A percentile compares a stretch with the other conserved stretches of the same genome.
Evolutionary conservation across 208 protist genomes (phyloP).

Genomic region (Leishmania tropica): DNA sequence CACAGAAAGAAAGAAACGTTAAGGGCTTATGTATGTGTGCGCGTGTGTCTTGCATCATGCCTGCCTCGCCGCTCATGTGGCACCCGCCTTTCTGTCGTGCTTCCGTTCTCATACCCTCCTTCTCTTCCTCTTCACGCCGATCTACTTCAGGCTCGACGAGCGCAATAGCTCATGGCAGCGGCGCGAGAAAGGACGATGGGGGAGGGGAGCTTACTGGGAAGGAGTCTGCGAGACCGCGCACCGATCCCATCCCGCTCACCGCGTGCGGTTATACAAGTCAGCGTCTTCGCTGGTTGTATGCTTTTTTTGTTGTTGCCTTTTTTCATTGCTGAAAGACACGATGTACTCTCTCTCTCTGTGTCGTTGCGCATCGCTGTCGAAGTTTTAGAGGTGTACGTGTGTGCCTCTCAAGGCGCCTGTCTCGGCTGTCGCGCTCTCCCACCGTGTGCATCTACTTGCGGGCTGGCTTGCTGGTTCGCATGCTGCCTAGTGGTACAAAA

Average conservation of each 20-base stretch:
- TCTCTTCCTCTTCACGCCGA: neutral
- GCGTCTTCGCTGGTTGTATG: neutral
- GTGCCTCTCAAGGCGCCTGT: neutral
- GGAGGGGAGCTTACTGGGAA: neutral
- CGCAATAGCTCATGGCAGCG: neutral
- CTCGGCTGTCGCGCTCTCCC: too few relatives aligned
- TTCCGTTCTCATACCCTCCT: neutral
- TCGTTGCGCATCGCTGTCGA: neutral
- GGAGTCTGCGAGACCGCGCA: neutral
- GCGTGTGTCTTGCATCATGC: neutral
- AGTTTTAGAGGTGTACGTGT: neutral
- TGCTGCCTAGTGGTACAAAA: neutral
- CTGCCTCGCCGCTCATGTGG: too few relatives aligned
- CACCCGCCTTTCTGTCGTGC: neutral
- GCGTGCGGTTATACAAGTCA: neutral
- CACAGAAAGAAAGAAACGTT: neutral
- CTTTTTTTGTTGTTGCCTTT: neutral
- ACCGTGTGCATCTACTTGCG: too few relatives aligned
- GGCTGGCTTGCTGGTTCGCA: neutral
- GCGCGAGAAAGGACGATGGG: neutral
- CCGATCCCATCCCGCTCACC: neutral
- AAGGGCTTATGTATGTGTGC: neutral
- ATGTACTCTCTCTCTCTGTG: conserved; percentile 1
- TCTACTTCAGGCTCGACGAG: neutral
- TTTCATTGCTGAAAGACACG: neutral